Evolutionary conservation across 768 basidiomycete species (phyloP).

Genomic region (Chalciporus chontae): DNA sequence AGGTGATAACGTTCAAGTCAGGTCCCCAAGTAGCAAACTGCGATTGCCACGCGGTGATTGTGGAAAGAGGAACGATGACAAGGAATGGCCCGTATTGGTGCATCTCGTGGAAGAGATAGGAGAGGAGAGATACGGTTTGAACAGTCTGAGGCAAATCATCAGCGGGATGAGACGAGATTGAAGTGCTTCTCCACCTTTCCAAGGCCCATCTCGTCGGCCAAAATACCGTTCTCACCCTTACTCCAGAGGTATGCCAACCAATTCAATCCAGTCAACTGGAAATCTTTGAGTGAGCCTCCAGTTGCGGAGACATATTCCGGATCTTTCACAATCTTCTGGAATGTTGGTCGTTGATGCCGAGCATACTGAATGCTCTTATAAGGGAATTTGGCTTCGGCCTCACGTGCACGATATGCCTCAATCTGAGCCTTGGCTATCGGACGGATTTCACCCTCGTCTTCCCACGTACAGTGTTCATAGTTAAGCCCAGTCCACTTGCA

Average conservation of each 20-base stretch:
- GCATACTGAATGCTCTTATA: slow-evolving; percentile 75
- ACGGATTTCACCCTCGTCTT: slow-evolving; percentile 75
- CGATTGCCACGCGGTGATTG: slow-evolving; percentile 96
- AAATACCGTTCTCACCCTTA: slow-evolving; percentile 91
- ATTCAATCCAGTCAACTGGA: slow-evolving; percentile 96
- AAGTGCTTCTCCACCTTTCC: slow-evolving; percentile 64
- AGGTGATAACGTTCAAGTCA: slow-evolving; percentile 93
- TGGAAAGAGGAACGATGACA: slow-evolving; percentile 96
- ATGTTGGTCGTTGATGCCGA: slow-evolving; percentile 66
- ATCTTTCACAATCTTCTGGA: slow-evolving; percentile 81
- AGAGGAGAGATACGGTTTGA: slow-evolving; percentile 93
- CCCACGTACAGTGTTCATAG: slow-evolving; percentile 97
- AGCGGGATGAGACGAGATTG: slow-evolving; percentile 7
- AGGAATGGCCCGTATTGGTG: slow-evolving; percentile 96
- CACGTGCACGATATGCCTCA: slow-evolving; percentile 72
- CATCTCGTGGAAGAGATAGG: slow-evolving; percentile 89
- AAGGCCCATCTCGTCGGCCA: slow-evolving; percentile 99
- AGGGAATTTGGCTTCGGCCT: slow-evolving; percentile 77
- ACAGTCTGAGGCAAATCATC: slow-evolving; percentile 58
- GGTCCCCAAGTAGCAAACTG: slow-evolving; percentile 96
- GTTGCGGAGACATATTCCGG: slow-evolving; percentile 78
- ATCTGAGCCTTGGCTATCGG: slow-evolving; percentile 75
- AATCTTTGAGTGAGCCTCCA: slow-evolving; percentile 91
- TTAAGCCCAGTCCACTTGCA: slow-evolving; percentile 95
- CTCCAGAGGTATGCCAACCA: slow-evolving; percentile 99